A percentile compares a stretch with the other conserved stretches of the same genome.
phyloP scores from a whole-genome alignment of 2,329 filamentous ascomycete species.

The Monilinia fructicola region DNA sequence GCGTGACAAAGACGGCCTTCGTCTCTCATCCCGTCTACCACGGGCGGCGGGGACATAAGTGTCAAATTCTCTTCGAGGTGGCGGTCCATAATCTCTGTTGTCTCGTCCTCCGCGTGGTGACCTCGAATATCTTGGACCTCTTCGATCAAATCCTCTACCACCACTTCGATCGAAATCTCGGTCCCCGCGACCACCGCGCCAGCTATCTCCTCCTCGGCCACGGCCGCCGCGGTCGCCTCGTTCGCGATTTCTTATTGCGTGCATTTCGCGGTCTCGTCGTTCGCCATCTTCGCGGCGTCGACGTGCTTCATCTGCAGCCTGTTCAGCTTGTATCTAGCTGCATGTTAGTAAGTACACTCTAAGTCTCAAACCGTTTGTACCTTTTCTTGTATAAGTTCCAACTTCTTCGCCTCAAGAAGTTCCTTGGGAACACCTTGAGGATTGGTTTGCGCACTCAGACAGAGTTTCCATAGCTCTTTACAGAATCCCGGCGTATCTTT shows the following conservation, averaged over 20 bases:
- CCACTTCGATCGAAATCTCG: constrained; percentile 48
- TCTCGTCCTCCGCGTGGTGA: constrained; percentile 44
- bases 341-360: constrained; percentile 26
- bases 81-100: constrained; percentile 40
- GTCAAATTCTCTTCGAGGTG: constrained; percentile 37
- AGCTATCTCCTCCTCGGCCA: constrained; percentile 47
- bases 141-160: constrained; percentile 45
- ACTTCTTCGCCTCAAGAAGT: constrained; percentile 91
- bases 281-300: constrained; percentile 69
- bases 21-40: constrained; percentile 37
- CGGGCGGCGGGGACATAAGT: constrained; percentile 41
- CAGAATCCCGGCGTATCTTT: constrained; percentile 88
- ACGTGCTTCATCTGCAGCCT: constrained; percentile 72
- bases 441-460: constrained; percentile 84
- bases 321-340: constrained; percentile 74
- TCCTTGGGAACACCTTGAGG: constrained; percentile 92
- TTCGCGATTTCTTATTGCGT: constrained; percentile 66
- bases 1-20: constrained; percentile 34
- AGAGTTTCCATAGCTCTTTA: constrained; percentile 89
- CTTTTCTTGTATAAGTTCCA: constrained; percentile 93
- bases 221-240: constrained; percentile 49
- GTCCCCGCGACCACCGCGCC: constrained; percentile 49
- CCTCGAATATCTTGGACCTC: constrained; percentile 47
- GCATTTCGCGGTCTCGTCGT: constrained; percentile 68
- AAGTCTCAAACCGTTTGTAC: constrained; percentile 48